Evolutionary conservation across 768 basidiomycete genomes (phyloP).

Genomic region (Rhodocollybia butyracea): DNA sequence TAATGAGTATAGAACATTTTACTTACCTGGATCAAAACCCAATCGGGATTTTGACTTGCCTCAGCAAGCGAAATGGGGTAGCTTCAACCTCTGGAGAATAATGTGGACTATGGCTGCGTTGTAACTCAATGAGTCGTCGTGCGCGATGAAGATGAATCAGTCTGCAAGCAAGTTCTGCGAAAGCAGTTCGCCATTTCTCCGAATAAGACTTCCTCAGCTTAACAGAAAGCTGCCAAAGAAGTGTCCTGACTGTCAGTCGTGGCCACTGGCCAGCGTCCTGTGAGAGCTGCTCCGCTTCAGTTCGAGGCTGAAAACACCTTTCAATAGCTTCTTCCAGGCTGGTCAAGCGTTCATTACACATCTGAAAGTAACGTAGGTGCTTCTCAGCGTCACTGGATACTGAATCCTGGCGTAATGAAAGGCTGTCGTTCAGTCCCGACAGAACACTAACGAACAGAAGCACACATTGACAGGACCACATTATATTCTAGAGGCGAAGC

Average conservation of each 20-base stretch:
- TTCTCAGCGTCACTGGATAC: conserved; percentile 3
- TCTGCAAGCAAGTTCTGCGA: conserved; percentile 25
- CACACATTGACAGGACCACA: no score
- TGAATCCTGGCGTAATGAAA: no score
- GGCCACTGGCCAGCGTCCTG: conserved; percentile 33
- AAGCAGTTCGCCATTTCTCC: conserved; percentile 24
- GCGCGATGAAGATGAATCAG: conserved; percentile 33
- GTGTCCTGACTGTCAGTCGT: conserved; percentile 23
- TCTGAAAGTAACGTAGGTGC: neutral
- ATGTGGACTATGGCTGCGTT: neutral
- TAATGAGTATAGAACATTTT: conserved; percentile 1
- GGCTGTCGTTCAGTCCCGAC: no score
- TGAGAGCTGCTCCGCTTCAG: conserved; percentile 15
- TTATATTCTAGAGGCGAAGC: no score
- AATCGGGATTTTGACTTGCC: conserved; percentile 27
- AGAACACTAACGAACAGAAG: no score
- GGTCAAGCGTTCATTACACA: neutral
- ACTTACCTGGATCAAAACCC: conserved; percentile 42
- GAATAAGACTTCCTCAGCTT: conserved; percentile 15
- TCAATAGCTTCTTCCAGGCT: neutral
- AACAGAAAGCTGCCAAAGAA: conserved; percentile 29
- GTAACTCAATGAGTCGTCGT: conserved; percentile 28
- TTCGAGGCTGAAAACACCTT: conserved; percentile 9
- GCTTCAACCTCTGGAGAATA: neutral
- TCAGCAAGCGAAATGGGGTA: conserved; percentile 5